Conservation (phyloP, 108 stramenopile species). For the Cyclotella sp. region DNA sequence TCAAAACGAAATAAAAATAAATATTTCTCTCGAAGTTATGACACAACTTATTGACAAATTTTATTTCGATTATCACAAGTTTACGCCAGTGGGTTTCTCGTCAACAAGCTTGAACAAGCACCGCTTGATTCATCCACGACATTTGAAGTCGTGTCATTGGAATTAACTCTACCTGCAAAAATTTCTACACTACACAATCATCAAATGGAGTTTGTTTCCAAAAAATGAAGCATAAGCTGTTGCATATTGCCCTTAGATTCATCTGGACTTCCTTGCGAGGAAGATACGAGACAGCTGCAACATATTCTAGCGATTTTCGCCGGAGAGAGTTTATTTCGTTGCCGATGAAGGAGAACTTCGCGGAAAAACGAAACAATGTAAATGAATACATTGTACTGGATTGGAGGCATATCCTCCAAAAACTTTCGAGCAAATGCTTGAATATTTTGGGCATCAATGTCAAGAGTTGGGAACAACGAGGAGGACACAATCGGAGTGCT, state of each 20-base stretch:
- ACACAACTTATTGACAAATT: no score
- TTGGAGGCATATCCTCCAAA: slow-evolving; percentile 89
- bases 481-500: slow-evolving; percentile 86
- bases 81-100: no score
- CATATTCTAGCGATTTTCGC: slow-evolving; percentile 86
- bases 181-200: not conserved
- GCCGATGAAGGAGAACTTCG: slow-evolving; percentile 78
- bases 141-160: no score
- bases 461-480: slow-evolving; percentile 76
- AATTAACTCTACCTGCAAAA: not conserved
- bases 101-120: no score
- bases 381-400: slow-evolving; percentile 96
- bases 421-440: slow-evolving; percentile 79
- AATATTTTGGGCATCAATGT: slow-evolving; percentile 88
- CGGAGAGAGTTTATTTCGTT: slow-evolving; percentile 75
- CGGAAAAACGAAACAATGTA: slow-evolving; percentile 97
- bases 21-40: no score
- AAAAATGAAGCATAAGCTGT: slow-evolving; percentile 67
- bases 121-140: no score
- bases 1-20: no score
- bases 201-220: slow-evolving; percentile 64
- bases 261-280: slow-evolving; percentile 57
- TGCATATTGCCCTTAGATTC: slow-evolving; percentile 63
- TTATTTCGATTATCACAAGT: no score
- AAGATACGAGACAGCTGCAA: slow-evolving; percentile 67